Evolutionary conservation across 2,329 filamentous ascomycete species (phyloP), one percentile per base, ranked within the genome.

Genomic region (Amphichorda felina): DNA sequence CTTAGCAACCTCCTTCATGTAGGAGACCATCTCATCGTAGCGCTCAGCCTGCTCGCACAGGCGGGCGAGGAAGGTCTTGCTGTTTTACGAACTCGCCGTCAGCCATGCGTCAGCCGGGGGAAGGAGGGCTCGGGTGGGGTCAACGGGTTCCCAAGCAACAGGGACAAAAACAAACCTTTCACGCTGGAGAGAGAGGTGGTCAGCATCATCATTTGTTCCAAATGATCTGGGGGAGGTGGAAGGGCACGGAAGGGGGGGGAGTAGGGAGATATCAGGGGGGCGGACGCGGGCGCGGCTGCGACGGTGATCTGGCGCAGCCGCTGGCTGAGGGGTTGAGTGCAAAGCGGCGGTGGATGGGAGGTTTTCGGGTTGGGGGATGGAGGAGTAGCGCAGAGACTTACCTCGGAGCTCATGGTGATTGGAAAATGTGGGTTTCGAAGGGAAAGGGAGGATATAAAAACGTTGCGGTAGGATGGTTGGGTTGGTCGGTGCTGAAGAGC

Each of bases 1-100:
- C 71, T 94, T 93, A 66, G 89, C 89, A 56, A 96, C 89, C 82
- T 95, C 87, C 85, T 96, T 96, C 91, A 96, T 96, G 74, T 89
- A 95, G 60, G 80, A 87, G 54, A 96, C 89, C 89, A 96, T 96
- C 72, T 96, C 91, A 89, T 98, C 89, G 71, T 98, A 98, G 62
- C 89, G 89, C 78, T 96, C 91, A 63, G 91, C 91, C 80, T 98
- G 91, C 84, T 96, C 91, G 76, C 91, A 96, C 63, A 98, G 87
- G 72, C 91, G 82, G 67, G 91, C 91, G 66, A 96, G 86, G 78
- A 96, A 96, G 61, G 91, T 96, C 82, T 96, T 96, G 82, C 87
- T 94, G 63, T 60, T 21, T 24, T 24, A 10, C 21, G 21, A 10
- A 6, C 10, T 40, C 43, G 34, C 41, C 42, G 53, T 54, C 44